Evolutionary conservation across 1,139 yeast genomes (phyloP), one percentile per base, ranked within the genome.

Genomic region (Chernovozyma aurita): DNA sequence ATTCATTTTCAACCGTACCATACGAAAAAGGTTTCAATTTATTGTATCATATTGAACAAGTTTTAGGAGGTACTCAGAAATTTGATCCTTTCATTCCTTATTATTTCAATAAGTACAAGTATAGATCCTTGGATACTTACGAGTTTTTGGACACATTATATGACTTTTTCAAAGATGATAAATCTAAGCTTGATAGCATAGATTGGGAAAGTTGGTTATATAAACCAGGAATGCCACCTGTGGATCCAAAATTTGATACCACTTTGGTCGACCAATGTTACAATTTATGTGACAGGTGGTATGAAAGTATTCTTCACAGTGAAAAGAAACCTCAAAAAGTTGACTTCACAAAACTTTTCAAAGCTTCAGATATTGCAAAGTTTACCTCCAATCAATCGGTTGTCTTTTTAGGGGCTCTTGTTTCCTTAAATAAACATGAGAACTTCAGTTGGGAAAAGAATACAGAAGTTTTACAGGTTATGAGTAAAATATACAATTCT

Each of bases 21-120:
- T 88, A 88, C 59, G 96, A 87, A 57, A 87, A 86, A 61, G 97
- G 97, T 3, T 84, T 82, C 53, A 85, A 83, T 50, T 71, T 88
- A 51, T 67, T 88, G 44, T 85, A 78, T 61, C 76, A 77, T 48
- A 67, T 88, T 37, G 97, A 88, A 59, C 72, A 67, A 37, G 62
- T 72, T 14, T 55, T 84, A 14, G 87, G 92, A 32, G 86, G 85
- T 21, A 61, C 58, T 41, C 67, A 65, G 16, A 72, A 58, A 14
- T 88, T 86, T 56, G 94, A 86, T 56, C 81, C 83, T 32, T 88
- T 85, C 55, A 80, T 88, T 48, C 85, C 85, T 36, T 73, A 73
- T 57, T 88, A 88, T 63, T 88, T 88, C 61, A 62, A 59, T 41
- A 78, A 75, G 52, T 88, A 70, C 67, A 76, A 79, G 50, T 78